Evolutionary conservation across 768 basidiomycete genomes (phyloP), one percentile per base, ranked within the genome.

Genomic region (Suillus variegatus): DNA sequence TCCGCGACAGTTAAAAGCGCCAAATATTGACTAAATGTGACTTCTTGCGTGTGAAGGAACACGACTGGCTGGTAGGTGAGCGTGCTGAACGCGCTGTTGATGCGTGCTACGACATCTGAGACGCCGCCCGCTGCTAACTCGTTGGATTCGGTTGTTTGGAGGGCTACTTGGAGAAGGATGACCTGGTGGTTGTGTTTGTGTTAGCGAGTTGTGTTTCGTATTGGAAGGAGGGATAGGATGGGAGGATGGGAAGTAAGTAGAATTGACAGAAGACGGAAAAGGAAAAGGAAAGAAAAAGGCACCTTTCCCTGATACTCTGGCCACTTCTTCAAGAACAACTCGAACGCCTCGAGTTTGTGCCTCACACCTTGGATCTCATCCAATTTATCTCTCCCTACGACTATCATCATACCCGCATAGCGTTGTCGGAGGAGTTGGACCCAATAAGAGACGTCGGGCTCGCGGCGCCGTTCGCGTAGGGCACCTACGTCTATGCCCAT

Each of bases 1-100:
- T 95, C 94, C 5, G 91, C 94, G 7, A 92, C 88, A 13, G 84
- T 93, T 65, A 95, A 77, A 44, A 95, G 79, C 9, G 91, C 93
- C 25, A 95, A 82, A 73, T 95, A 95, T 72, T 94, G 93, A 69
- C 84, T 87, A 74, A 95, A 95, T 22, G 91, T 94, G 64, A 94
- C 77, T 68, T 94, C 93, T 63, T 91, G 88, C 0, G 90, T 93
- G 72, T 94, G 91, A 58, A 95, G 77, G 79, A 95, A 94, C 35
- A 94, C 90, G 55, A 94, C 85, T 13, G 94, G 94, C 70, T 94
- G 93, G 73, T 94, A 95, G 0, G 93, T 94, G 61, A 95, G 81
- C 2, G 88, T 92, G 18, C 91, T 92, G 80, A 91, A 95, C 6
- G 87, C 83, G 6, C 90, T 88, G 75, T 95, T 95, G 78, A 95